Evolutionary conservation across 441 rosid species (phyloP), one percentile per base, ranked within the genome.

Genomic region (Euphorbia corollata): DNA sequence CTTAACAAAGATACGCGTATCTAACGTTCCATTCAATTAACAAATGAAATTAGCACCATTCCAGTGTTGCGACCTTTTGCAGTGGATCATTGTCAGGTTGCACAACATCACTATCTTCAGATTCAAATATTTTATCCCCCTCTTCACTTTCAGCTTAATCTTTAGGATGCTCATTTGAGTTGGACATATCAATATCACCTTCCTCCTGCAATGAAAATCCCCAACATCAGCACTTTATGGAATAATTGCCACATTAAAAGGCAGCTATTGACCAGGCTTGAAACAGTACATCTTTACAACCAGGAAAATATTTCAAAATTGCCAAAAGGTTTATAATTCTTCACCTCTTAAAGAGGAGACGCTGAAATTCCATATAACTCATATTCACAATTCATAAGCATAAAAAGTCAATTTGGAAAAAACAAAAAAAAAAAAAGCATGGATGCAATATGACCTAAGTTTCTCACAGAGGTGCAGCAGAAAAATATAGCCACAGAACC

Each of bases 11-110:
- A n/a, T 56, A 47, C 30, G 39, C 50, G 6, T 4, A 58, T 16
- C 59, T 7, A 19, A 13, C 83, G 77, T 82, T 6, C 55, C 57
- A 24, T 58, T 5, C 43, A 83, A 72, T 79, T 81, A 23, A 48
- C 27, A 71, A 70, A 69, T 48, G 23, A 11, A 55, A 27, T 23
- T 27, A 20, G n/a, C 50, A 48, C 8, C 38, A 54, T 8, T 51
- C 2, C 7, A 10, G 12, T 73, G 74, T 71, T 56, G 45, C 23
- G 74, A 93, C 97, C 93, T 87, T 87, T 73, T 86, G 96, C 12
- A 95, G 91, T 80, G 90, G 87, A 82, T 89, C 96, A 69, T 85
- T 80, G 38, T 91, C 99, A 64, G 92, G 90, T 71, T 87, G 92
- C 43, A 91, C 88, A 20, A 68, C 81, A 45, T 87, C 99, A 50